Base-by-base conservation (phyloP, 2,329 filamentous ascomycete species). In the Aspergillus pseudotamarii region DNA sequence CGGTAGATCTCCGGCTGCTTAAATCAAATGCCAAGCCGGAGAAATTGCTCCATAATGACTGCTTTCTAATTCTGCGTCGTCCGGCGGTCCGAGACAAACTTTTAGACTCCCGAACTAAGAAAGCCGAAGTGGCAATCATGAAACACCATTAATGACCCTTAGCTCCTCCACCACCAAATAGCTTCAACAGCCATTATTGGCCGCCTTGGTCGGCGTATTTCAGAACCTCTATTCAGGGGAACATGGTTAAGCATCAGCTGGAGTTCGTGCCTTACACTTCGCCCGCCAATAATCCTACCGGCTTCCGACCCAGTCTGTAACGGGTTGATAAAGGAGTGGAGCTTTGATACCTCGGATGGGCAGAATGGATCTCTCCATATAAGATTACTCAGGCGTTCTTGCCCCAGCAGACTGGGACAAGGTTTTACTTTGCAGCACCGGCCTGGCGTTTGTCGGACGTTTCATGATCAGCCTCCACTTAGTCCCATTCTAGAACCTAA, bases 11-110 rank as follows among this genome's bases (percentile, higher is more conserved):
- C 51, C 51, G 51, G 51, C 32, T 16, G 51, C 51, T 36, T 36
- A 34, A 32, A 54, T 23, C 16, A 36, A 38, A 16, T 41, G 59
- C 59, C 59, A 61, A 61, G 54, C 19, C 59, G 59, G 59, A 61
- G 54, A 28, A 57, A 61, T 45, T 58, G 45, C 54, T 58, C 56
- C 26, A 30, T 34, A 23, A 23, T 51, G 51, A 38, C 6, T 21
- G 26, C 26, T 26, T 26, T 26, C 16, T 23, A 11, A 16, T 51
- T 50, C 26, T 30, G 23, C 51, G 23, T 38, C 30, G 36, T 23
- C 28, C 21, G 38, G 19, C 19, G 30, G 46, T 19, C 28, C 21
- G 38, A 26, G 26, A 38, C 21, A 30, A 10, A n/a, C 14, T 21
- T 50, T 56, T 56, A 36, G 34, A 41, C 36, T 48, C 16, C 34